Conservation (phyloP, 2,329 filamentous ascomycete species). For the Dothidotthia symphoricarpi region DNA sequence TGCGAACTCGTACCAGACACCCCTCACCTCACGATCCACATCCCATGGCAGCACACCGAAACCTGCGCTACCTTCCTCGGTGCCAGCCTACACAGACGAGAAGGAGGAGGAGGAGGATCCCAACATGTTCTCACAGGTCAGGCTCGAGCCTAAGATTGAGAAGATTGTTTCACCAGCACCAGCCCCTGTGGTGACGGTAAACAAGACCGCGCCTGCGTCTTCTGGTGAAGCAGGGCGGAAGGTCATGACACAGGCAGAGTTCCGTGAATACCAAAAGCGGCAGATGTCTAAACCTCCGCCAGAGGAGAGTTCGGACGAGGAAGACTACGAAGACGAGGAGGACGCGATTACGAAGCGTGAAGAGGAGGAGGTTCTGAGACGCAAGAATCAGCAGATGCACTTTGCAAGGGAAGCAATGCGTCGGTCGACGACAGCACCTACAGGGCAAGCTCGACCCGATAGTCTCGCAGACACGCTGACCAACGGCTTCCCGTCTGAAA, state of each 20-base stretch:
- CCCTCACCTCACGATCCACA: constrained; percentile 32
- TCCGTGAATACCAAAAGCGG: constrained; percentile 31
- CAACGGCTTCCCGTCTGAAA: constrained; percentile 38
- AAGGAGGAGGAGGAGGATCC: constrained; percentile 35
- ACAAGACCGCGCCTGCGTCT: constrained; percentile 11
- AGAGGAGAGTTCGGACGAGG: constrained; percentile 32
- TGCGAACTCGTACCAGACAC: constrained; percentile 33
- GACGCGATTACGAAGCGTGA: constrained; percentile 35
- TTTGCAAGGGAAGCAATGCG: constrained; percentile 37
- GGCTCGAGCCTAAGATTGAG: constrained; percentile 9
- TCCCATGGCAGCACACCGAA: constrained; percentile 34
- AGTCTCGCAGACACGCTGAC: constrained; percentile 18
- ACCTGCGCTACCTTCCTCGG: constrained; percentile 20
- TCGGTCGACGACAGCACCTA: constrained; percentile 35
- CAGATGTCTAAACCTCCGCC: constrained; percentile 25
- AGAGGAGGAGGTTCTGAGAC: constrained; percentile 33
- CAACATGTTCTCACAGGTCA: constrained; percentile 30
- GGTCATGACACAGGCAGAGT: constrained; percentile 39
- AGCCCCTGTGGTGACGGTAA: constrained; percentile 9
- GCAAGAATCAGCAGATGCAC: constrained; percentile 37
- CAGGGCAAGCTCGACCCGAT: constrained; percentile 14
- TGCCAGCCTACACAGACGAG: constrained; percentile 18
- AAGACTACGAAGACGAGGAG: constrained; percentile 42
- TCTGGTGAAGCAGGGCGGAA: constrained; percentile 16
- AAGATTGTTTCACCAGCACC: constrained; percentile 7